Conservation (phyloP, 768 basidiomycete genomes). For the Strobilomyces dryophilus region DNA sequence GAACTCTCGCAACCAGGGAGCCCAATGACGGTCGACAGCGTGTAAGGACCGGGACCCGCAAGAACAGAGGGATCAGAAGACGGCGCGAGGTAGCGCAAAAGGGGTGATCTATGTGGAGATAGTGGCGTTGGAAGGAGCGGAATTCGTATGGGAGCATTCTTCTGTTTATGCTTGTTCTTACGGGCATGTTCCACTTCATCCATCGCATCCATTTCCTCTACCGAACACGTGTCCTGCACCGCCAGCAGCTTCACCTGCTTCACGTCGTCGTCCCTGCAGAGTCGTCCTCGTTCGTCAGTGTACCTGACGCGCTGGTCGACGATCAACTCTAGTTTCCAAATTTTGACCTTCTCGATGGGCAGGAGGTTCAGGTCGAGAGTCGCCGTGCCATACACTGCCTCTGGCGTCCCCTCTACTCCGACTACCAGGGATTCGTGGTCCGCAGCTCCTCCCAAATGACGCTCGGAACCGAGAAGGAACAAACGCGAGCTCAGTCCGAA, state of each 20-base stretch:
- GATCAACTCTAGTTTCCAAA: conserved; percentile 66
- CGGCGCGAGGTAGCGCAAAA: conserved; percentile 12
- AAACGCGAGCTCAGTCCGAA: conserved; percentile 74
- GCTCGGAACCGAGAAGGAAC: conserved; percentile 67
- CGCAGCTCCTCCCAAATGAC: background rate
- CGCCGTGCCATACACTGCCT: conserved; percentile 47
- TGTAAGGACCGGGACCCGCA: conserved; percentile 26
- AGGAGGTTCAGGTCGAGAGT: conserved; percentile 77
- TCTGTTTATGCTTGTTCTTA: conserved; percentile 15
- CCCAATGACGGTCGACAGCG: conserved; percentile 10
- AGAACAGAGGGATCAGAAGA: conserved; percentile 21
- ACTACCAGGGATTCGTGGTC: background rate
- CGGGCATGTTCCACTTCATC: conserved; percentile 2
- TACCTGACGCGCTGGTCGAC: conserved; percentile 54
- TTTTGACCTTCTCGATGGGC: conserved; percentile 82
- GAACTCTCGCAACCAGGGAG: conserved; percentile 16
- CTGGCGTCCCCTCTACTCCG: conserved; percentile 9
- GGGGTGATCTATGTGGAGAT: conserved; percentile 28
- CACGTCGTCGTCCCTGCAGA: conserved; percentile 4
- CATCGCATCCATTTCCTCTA: conserved; percentile 8
- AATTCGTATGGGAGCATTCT: conserved; percentile 1
- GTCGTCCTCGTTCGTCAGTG: background rate
- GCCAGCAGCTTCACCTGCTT: conserved; percentile 13
- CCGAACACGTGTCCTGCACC: conserved; percentile 14
- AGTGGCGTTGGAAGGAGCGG: conserved; percentile 29